Base-by-base conservation (phyloP, 2,329 filamentous ascomycete species). In the Xylaria multiplex region DNA sequence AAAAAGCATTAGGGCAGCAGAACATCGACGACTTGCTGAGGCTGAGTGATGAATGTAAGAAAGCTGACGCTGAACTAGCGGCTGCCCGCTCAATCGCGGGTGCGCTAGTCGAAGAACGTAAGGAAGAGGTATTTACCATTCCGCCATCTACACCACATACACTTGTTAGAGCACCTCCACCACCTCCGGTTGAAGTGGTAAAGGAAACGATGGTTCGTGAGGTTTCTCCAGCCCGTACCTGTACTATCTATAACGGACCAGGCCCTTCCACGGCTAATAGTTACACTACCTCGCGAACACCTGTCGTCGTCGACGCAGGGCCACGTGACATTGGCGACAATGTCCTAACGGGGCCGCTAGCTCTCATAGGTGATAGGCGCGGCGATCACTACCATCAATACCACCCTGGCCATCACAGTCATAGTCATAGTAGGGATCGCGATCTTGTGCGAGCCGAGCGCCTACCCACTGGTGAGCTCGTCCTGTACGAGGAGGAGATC, bases 11-110 rank as follows among this genome's bases (percentile, higher is more conserved):
- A 5, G 92, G 93, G 16, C 94, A 96, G 73, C 89, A 95, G 19
- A 93, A 97, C 73, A 97, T 97, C 69, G 93, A 97, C 72, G 91
- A 96, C 74, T 85, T 97, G 50, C 91, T 97, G 73, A 90, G 88
- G 73, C 83, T 93, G 56, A 96, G 93, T 78, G 91, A 93, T 74
- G 88, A 91, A 37, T 93, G 93, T 79, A 89, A 86, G 75, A 85
- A 86, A 75, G 81, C 79, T 40, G 83, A 85, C 62, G 71, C 79
- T 48, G 83, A 85, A 71, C 71, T 85, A 35, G 69, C 77, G 46
- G 79, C 81, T 24, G 79, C 81, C 58, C 81, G 84, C 63, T 84
- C 85, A 46, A 79, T 81, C 37, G 78, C 81, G 1, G 84, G 81
- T 55, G 80, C 80, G 19, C 66, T 86, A 13, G 63, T 84, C 42